These are phyloP conservation scores for Ogataea ganodermae DNA, from an alignment of 805 yeast species.

Conservation along the genomic window DNA sequence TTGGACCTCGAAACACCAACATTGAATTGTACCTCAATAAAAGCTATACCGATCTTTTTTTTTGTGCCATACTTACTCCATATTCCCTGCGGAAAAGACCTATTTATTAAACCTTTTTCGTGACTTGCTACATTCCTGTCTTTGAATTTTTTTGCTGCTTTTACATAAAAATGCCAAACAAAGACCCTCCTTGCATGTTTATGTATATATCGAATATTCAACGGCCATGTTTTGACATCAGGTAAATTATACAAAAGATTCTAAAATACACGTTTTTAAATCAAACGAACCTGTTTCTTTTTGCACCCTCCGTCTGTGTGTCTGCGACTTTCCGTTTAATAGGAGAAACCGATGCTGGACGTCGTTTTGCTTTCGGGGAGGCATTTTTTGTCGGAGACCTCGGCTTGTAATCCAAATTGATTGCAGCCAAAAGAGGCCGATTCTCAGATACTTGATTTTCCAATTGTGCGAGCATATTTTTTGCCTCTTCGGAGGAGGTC, in stretches of 20 bases:
- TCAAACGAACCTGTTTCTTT: background rate
- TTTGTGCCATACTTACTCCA: background rate
- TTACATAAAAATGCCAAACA: too few species aligned
- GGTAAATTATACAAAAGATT: background rate
- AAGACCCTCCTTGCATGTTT: too few species aligned
- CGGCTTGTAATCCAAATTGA: background rate
- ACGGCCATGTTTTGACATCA: background rate
- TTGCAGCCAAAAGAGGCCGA: background rate
- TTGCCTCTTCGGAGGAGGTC: constrained; percentile 1
- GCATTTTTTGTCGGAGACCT: background rate
- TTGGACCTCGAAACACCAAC: too few species aligned
- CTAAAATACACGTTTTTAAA: background rate
- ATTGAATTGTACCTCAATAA: too few species aligned
- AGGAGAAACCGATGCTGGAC: background rate
- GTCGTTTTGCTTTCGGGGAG: background rate
- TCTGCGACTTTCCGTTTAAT: background rate
- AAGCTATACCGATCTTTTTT: too few species aligned
- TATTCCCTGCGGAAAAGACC: background rate
- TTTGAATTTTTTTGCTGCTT: background rate
- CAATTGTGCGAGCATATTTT: constrained; percentile 4
- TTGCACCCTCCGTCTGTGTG: background rate
- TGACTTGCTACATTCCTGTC: constrained; percentile 1
- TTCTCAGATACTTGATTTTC: background rate
- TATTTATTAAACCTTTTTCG: background rate
- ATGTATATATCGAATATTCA: background rate